phyloP scores from a whole-genome alignment of 495 filamentous ascomycete genomes.

The Hyaloscypha variabilis region DNA sequence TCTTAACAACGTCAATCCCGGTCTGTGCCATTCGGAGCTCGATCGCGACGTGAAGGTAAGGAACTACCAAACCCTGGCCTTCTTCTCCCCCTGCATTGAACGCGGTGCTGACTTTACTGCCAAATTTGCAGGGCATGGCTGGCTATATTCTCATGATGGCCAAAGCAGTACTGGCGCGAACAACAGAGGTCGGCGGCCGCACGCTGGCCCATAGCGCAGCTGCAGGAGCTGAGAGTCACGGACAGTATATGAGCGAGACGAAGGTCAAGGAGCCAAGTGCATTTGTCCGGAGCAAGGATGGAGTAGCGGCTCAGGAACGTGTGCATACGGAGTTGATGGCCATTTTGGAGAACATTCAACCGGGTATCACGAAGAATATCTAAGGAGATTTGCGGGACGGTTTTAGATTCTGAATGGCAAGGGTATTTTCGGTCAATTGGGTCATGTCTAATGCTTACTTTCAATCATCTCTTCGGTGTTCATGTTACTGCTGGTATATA shows the following conservation, averaged over 20 bases:
- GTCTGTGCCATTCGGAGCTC: conserved; percentile 39
- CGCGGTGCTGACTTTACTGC: conserved; percentile 3
- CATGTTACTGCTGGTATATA: no score
- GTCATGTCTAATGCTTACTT: no score
- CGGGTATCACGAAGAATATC: conserved; percentile 14
- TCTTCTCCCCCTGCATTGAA: conserved; percentile 51
- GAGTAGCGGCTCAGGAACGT: conserved; percentile 4
- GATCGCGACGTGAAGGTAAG: neutral
- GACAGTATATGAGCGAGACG: conserved; percentile 22
- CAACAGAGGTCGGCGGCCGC: conserved; percentile 23
- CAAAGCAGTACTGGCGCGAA: conserved; percentile 24
- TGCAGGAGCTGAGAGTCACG: conserved; percentile 21
- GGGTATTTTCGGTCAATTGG: neutral
- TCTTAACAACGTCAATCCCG: conserved; percentile 43
- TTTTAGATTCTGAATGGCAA: neutral
- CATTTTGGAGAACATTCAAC: conserved; percentile 23
- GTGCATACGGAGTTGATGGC: conserved; percentile 19
- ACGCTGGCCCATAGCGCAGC: conserved; percentile 12
- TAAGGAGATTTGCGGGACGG: neutral
- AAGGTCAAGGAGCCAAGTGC: conserved; percentile 17
- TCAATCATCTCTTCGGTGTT: no score
- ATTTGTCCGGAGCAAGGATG: conserved; percentile 24
- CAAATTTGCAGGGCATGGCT: conserved; percentile 10
- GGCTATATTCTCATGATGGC: conserved; percentile 14
- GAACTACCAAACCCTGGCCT: conserved; percentile 33